phyloP scores from a whole-genome alignment of 441 rosid genomes.

The Pelargonium australe region DNA sequence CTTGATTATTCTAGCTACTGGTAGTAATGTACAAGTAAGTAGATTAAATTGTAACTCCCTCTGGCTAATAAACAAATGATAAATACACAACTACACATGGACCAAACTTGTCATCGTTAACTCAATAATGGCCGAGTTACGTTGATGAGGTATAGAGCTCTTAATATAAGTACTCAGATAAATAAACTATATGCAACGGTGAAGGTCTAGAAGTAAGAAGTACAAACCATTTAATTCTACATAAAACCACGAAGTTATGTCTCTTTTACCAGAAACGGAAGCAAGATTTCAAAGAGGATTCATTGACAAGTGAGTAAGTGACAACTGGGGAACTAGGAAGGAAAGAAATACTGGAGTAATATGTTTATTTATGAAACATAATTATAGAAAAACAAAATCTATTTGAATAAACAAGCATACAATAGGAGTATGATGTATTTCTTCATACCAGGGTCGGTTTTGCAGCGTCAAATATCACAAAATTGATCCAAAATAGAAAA shows the following conservation, averaged over 20 bases:
- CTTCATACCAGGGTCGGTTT: background rate
- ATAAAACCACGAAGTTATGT: background rate
- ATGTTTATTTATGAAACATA: background rate
- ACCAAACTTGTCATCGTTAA: background rate
- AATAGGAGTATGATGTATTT: background rate
- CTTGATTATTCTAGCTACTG: slow-evolving; percentile 7
- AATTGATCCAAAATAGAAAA: background rate
- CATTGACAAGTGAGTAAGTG: background rate
- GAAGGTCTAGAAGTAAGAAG: background rate
- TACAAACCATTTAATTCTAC: background rate
- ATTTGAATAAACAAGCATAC: background rate
- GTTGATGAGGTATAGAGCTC: background rate
- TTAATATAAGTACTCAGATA: background rate
- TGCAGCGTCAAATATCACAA: background rate
- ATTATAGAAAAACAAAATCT: background rate
- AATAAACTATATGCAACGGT: background rate
- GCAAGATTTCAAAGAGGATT: background rate
- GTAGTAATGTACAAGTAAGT: background rate
- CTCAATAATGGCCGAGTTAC: background rate
- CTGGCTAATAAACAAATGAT: background rate
- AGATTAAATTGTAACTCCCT: background rate
- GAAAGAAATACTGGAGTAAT: background rate
- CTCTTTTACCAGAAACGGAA: background rate
- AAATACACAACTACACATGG: background rate
- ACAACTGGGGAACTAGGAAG: background rate